Evolutionary conservation across 2,329 filamentous ascomycete genomes (phyloP).

Genomic region (Leptodontidium sp.): DNA sequence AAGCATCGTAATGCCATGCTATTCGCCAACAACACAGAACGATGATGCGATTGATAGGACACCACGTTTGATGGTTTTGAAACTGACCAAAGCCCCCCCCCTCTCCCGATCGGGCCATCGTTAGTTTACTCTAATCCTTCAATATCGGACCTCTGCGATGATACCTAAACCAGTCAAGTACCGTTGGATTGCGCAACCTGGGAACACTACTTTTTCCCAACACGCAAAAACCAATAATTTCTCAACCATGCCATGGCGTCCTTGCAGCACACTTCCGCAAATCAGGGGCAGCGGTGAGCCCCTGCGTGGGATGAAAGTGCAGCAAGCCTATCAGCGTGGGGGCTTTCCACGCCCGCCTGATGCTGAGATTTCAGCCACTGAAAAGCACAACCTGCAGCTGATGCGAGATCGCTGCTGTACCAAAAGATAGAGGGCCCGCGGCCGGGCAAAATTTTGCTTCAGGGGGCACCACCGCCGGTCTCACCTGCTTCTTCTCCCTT

Average conservation of each 20-base stretch:
- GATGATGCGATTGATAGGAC: no score
- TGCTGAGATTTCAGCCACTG: slow-evolving; percentile 17
- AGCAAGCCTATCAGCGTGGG: slow-evolving; percentile 12
- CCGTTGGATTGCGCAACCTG: not conserved
- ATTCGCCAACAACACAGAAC: no score
- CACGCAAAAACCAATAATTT: slow-evolving; percentile 6
- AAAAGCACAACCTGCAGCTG: slow-evolving; percentile 14
- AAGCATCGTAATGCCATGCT: no score
- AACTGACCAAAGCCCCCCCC: no score
- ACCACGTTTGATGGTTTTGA: no score
- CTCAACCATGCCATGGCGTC: slow-evolving; percentile 8
- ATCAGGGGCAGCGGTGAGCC: slow-evolving; percentile 4
- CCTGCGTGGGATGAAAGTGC: slow-evolving; percentile 13
- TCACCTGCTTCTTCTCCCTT: slow-evolving; percentile 3
- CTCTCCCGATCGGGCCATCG: not conserved
- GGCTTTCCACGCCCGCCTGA: slow-evolving; percentile 1
- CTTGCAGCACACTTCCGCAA: slow-evolving; percentile 1
- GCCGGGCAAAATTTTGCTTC: slow-evolving; percentile 2
- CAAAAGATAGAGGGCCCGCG: not conserved
- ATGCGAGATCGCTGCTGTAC: slow-evolving; percentile 3
- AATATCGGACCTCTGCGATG: not conserved
- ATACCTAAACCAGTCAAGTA: not conserved
- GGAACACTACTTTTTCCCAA: slow-evolving; percentile 12
- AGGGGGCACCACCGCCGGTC: not conserved
- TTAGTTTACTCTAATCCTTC: not conserved